Evolutionary conservation across 2,329 filamentous ascomycete species (phyloP).

Genomic region (Lachnellula arida): DNA sequence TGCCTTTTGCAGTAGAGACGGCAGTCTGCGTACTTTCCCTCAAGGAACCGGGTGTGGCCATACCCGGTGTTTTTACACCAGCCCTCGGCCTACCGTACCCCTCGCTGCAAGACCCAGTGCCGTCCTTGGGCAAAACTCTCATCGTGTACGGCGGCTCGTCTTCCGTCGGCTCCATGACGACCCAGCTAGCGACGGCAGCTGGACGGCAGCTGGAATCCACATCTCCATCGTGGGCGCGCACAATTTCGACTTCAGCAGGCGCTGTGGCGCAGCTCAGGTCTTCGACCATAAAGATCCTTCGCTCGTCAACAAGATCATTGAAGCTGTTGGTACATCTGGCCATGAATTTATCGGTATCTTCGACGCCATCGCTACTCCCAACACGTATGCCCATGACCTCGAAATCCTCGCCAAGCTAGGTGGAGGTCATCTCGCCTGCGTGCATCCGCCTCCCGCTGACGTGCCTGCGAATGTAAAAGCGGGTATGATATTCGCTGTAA

Average conservation of each 20-base stretch:
- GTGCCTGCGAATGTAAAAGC: slow-evolving; percentile 27
- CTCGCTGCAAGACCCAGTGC: too few species aligned
- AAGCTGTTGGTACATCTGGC: slow-evolving; percentile 24
- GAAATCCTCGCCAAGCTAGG: slow-evolving; percentile 24
- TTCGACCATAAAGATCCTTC: slow-evolving; percentile 22
- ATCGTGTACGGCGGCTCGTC: slow-evolving; percentile 5
- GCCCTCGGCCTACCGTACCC: too few species aligned
- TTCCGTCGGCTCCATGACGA: slow-evolving; percentile 28
- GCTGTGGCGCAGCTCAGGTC: slow-evolving; percentile 18
- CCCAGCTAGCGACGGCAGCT: slow-evolving; percentile 27
- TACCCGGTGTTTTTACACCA: too few species aligned
- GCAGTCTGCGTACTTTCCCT: too few species aligned
- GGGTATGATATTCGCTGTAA: slow-evolving; percentile 29
- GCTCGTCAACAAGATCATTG: slow-evolving; percentile 17
- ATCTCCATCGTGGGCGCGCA: slow-evolving; percentile 23
- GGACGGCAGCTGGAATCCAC: background rate
- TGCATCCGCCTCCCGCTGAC: slow-evolving; percentile 32
- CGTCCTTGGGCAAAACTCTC: background rate
- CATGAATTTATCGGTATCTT: slow-evolving; percentile 28
- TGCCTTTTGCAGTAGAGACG: too few species aligned
- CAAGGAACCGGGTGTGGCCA: too few species aligned
- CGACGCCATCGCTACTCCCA: slow-evolving; percentile 33
- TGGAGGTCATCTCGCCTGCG: slow-evolving; percentile 34
- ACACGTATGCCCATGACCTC: slow-evolving; percentile 32
- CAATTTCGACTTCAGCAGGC: slow-evolving; percentile 15